Evolutionary conservation across 1,284 basidiomycete genomes (phyloP), one percentile per base, ranked within the genome.

Genomic region (Cryptococcus deneoformans): DNA sequence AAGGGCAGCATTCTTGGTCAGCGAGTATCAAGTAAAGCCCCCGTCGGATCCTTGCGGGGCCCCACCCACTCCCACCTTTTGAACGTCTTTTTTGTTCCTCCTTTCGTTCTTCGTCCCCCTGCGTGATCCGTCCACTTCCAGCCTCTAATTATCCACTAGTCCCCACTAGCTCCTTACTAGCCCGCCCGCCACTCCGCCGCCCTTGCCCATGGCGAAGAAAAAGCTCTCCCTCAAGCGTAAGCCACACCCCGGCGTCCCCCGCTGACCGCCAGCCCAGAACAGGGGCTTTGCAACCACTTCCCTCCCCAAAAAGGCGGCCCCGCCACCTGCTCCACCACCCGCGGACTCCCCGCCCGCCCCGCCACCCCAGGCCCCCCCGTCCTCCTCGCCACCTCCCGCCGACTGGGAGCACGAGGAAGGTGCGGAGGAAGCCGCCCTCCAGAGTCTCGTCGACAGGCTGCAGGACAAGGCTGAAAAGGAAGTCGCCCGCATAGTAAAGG

Each of bases 381-480:
- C 11, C 38, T 29, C 29, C 29, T 5, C 29, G 29, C 29, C 29
- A 29, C 29, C 29, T 3, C 29, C 45, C 43, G 54, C 56, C 5
- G 58, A 63, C 35, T 68, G 63, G 46, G 69, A 69, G 20, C 68
- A 62, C 37, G 65, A 68, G n/a, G 57, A 58, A 34, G 59, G 56
- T 6, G 40, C 53, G 2, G 58, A 59, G 46, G 52, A 56, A 46
- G 55, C 40, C 20, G 48, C 49, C 42, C 34, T 65, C n/a, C 72
- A 77, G 51, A 66, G 65, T 1, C 70, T 92, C 47, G 83, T 93
- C 0, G 92, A 97, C 63, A 87, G 85, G 67, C 80, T 90, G 37
- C 90, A 95, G 68, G 91, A 94, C 14, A 91, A 87, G 67, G 88
- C 85, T 2, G 92, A 97, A 71, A 94, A 89, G 76, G 96, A 98